These are phyloP conservation scores for Bertia moriformis DNA, from an alignment of 2,329 filamentous ascomycete species.

Conservation along the genomic window DNA sequence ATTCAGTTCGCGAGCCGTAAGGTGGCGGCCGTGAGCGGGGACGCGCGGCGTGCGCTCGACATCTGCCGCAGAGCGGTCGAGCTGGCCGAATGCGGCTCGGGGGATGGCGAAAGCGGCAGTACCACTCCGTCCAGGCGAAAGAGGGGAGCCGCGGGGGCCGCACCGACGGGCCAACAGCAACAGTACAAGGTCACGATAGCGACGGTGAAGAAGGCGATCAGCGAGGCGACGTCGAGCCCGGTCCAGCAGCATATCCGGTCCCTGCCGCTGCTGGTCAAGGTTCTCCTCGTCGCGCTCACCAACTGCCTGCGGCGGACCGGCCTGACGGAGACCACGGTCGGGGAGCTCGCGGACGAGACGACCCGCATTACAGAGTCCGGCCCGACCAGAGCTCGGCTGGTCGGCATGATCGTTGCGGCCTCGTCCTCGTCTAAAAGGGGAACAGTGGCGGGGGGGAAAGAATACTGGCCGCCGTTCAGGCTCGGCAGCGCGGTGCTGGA, in stretches of 20 bases:
- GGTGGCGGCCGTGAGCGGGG: conserved; percentile 88
- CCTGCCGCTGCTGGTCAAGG: not conserved
- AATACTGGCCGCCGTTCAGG: too few species aligned
- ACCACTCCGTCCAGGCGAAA: conserved; percentile 16
- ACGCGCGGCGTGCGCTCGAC: conserved; percentile 80
- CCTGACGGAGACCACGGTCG: not conserved
- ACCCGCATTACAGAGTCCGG: not conserved
- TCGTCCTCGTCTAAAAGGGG: too few species aligned
- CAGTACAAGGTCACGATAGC: not conserved
- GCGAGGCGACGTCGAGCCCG: not conserved
- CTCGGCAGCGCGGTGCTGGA: conserved; percentile 64
- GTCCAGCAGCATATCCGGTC: not conserved
- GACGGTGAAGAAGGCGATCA: not conserved
- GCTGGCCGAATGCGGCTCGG: conserved; percentile 71
- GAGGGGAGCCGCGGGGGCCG: too few species aligned
- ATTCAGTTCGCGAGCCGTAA: conserved; percentile 93
- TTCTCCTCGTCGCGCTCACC: not conserved
- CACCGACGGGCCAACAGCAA: not conserved
- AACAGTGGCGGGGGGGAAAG: too few species aligned
- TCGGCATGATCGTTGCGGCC: too few species aligned
- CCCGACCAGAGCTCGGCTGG: not conserved
- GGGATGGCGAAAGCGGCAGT: conserved; percentile 18
- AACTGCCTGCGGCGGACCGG: not conserved
- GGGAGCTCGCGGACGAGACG: not conserved
- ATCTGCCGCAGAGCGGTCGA: conserved; percentile 93